Base-by-base conservation (phyloP, 805 yeast genomes). In the Aciculoconidium aculeatum region DNA sequence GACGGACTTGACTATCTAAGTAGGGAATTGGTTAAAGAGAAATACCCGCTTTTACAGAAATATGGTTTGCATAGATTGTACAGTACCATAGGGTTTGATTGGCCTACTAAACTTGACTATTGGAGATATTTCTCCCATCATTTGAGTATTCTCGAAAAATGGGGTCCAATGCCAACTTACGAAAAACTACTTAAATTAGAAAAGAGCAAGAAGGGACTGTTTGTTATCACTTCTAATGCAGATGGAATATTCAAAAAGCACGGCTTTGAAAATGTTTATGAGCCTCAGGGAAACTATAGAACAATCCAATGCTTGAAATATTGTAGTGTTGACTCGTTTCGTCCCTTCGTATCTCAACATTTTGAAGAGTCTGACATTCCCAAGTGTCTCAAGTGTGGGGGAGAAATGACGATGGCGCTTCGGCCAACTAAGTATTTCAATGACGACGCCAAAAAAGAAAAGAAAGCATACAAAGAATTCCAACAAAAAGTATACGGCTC, bases 191-290 rank as follows among this genome's bases (percentile, higher is more conserved):
- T 18, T 7, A 13, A 12, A 8, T 12, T 18, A 5, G 22, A 11
- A 8, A 18, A 26, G 12, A 12, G 17, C 5, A 19, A 13, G 11
- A 26, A 17, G 8, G 21, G 21, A 6, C 13, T 13, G 7, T 26
- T 26, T 26, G 29, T 26, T 5, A 18, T 16, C 13, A 26, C 29
- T 4, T 17, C 23, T 11, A 26, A 26, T 26, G 29, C 29, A 14
- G 29, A 26, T 13, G 29, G 29, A 5, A 8, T 26, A 7, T 26
- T 26, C 13, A 7, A 5, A 10, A 18, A 26, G 17, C 20, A 26
- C 18, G 29, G 29, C 11, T 26, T 17, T 26, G 23, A 26, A 11
- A 11, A 26, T 11, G 23, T 26, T 5, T 26, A 18, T 12, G 19
- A 16, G 18, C 17, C 21, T 11, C 29, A 26, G 11, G 29, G 29